phyloP scores from a whole-genome alignment of 768 basidiomycete genomes.

The Neoboletus magnificus region DNA sequence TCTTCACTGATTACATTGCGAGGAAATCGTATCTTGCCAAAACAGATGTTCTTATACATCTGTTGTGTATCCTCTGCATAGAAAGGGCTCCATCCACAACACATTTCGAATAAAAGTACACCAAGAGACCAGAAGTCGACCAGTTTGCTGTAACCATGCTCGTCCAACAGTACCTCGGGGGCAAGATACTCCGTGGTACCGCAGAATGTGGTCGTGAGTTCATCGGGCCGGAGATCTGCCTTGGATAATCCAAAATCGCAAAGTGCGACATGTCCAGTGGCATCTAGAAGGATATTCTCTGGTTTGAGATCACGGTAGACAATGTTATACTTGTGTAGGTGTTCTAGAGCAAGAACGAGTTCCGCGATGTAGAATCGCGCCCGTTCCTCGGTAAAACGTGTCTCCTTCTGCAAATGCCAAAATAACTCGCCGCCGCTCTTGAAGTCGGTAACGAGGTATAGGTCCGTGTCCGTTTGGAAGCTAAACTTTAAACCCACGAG shows the following conservation, averaged over 20 bases:
- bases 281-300: constrained; percentile 97
- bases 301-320: constrained; percentile 96
- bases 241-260: constrained; percentile 99
- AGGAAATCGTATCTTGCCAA: constrained; percentile 98
- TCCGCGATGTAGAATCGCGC: constrained; percentile 97
- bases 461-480: constrained; percentile 93
- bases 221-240: constrained; percentile 87
- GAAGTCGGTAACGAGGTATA: constrained; percentile 98
- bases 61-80: constrained; percentile 99
- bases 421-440: constrained; percentile 98
- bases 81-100: constrained; percentile 99
- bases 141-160: constrained; percentile 96
- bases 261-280: constrained; percentile 96
- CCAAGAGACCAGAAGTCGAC: constrained; percentile 99
- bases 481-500: constrained; percentile 97
- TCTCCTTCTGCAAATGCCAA: constrained; percentile 97
- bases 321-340: constrained; percentile 96
- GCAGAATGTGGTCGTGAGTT: constrained; percentile 98
- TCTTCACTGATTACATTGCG: constrained; percentile 96
- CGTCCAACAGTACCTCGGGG: constrained; percentile 96
- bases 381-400: constrained; percentile 87
- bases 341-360: constrained; percentile 90
- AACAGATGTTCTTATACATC: constrained; percentile 99
- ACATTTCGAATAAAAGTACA: constrained; percentile 98
- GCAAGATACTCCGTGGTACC: constrained; percentile 99